A percentile compares a stretch with the other conserved stretches of the same genome.
Conservation (phyloP, 2,329 filamentous ascomycete species). For the Pseudogymnoascus pannorum region DNA sequence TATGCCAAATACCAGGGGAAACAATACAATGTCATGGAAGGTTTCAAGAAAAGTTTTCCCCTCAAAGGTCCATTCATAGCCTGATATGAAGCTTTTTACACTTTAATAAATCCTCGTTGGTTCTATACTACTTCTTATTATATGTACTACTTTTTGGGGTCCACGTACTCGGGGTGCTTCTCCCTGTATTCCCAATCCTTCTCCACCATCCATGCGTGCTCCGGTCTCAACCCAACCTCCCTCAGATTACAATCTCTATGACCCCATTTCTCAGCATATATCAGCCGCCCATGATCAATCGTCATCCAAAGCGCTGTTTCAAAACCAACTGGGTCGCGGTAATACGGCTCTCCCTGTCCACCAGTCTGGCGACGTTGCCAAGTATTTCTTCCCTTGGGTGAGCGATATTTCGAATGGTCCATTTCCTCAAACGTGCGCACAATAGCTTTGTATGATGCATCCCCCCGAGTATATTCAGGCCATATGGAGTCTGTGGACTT, state of each 20-base stretch:
- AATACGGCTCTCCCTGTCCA: constrained; percentile 46
- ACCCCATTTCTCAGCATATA: constrained; percentile 40
- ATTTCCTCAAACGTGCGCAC: constrained; percentile 4
- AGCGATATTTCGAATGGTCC: background rate
- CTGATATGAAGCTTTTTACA: background rate
- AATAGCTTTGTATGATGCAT: background rate
- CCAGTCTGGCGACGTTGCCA: constrained; percentile 47
- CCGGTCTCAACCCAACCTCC: constrained; percentile 31
- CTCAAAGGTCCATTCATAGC: background rate
- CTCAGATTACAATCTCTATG: constrained; percentile 37
- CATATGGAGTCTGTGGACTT: background rate
- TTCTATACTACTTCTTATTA: background rate
- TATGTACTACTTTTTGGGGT: background rate
- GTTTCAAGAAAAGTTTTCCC: background rate
- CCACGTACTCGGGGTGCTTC: constrained; percentile 1
- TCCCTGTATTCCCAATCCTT: constrained; percentile 31
- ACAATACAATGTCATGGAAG: background rate
- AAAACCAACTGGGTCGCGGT: constrained; percentile 41
- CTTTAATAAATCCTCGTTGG: background rate
- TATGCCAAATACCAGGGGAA: no score
- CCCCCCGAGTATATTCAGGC: background rate
- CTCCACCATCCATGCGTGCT: constrained; percentile 41
- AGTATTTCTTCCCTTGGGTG: constrained; percentile 36
- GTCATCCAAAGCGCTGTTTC: constrained; percentile 37
- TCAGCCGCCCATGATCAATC: constrained; percentile 38